A percentile compares a stretch with the other conserved stretches of the same genome.
Conservation (phyloP, 2,329 filamentous ascomycete species). For the Diplodia scrobiculata region DNA sequence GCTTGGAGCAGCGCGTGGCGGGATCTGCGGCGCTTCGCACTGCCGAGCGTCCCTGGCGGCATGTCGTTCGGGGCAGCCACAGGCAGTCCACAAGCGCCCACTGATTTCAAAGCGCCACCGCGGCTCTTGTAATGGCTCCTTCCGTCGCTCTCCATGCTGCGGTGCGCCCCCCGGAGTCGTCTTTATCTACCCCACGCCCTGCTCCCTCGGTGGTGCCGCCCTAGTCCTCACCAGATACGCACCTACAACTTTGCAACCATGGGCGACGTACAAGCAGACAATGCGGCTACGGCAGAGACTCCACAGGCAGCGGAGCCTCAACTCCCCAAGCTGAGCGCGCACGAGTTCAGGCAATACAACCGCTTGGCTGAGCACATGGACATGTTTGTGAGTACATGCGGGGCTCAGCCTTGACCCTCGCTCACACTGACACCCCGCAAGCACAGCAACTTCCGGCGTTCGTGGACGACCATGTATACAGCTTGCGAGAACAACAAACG, state of each 20-base stretch:
- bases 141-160: slow-evolving; percentile 1
- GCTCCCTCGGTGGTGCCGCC: neutral
- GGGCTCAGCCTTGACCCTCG: slow-evolving; percentile 25
- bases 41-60: slow-evolving; percentile 13
- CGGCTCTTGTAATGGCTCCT: neutral
- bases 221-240: neutral
- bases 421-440: slow-evolving; percentile 39
- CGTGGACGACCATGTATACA: slow-evolving; percentile 71
- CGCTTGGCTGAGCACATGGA: slow-evolving; percentile 75
- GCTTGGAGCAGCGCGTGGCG: neutral
- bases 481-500: slow-evolving; percentile 64
- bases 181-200: slow-evolving; percentile 14
- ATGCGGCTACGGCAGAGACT: neutral
- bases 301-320: slow-evolving; percentile 1
- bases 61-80: slow-evolving; percentile 7
- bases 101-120: slow-evolving; percentile 18
- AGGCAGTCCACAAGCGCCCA: slow-evolving; percentile 11
- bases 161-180: neutral
- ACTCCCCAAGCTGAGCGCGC: slow-evolving; percentile 62
- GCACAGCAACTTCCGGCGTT: slow-evolving; percentile 75
- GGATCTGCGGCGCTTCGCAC: slow-evolving; percentile 13
- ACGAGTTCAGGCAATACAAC: slow-evolving; percentile 72
- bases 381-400: slow-evolving; percentile 56
- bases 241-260: neutral
- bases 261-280: neutral